Base-by-base conservation (phyloP, 2,329 filamentous ascomycete species). In the Magnaporthales sp. region DNA sequence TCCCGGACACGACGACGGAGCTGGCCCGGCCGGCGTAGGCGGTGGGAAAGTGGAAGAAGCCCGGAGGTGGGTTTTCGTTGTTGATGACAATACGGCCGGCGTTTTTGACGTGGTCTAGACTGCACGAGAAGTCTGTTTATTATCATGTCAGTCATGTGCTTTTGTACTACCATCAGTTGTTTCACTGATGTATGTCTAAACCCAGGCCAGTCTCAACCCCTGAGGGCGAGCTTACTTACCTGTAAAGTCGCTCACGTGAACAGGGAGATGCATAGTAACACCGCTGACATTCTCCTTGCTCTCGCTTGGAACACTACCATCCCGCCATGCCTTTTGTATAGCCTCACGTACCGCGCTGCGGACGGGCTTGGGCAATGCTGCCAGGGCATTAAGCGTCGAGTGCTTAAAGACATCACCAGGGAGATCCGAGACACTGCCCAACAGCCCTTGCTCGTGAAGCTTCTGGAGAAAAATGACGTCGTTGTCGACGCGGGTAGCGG, bases 21-120 rank as follows among this genome's bases (percentile, higher is more conserved):
- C 83, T 84, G 6, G 83, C 79, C 2, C 85, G 80, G 0, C 84
- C 84, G 38, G 80, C 80, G 68, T 88, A 88, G 0, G 80, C 84
- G 13, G 74, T 80, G 29, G 74, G 85, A 67, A 83, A 78, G 67
- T 84, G 76, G 66, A 79, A 78, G 65, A 83, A 84, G 3, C 77
- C 75, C 15, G 81, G 77, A 24, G 80, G 79, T 26, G 81, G 73
- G 66, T 76, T 74, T 9, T 73, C 71, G 31, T 74, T 74, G 30
- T 76, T 78, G n/a, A 78, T 75, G 30, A 82, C 75, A 4, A 75
- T 80, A 69, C 74, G 76, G 0, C 77, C 75, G 19, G 80, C 82
- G 62, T 86, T 87, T 62, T 80, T 77, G 46, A 81, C 79, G 68
- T 86, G 84, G 58, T 84, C 80, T 5, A 80, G 75, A 0, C 81